Conservation (phyloP, 139 green algal genomes). For the Zygnema circumcarinatum region DNA sequence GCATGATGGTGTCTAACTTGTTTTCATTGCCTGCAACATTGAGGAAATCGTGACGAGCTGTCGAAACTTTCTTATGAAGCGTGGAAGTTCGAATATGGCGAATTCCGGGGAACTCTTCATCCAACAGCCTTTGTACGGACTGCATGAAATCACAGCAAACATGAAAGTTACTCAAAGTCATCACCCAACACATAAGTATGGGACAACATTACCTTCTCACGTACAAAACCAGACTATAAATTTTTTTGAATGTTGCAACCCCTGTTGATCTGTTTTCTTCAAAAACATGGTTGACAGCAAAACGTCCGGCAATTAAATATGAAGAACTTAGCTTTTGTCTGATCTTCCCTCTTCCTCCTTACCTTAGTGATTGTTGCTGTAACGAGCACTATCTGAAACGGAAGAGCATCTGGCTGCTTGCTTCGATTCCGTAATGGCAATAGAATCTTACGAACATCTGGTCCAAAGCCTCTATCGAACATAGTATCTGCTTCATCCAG, state of each 20-base stretch:
- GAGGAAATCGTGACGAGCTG: conserved; percentile 84
- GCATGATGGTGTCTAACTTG: conserved; percentile 80
- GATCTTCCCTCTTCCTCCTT: too few relatives aligned
- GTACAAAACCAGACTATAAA: too few relatives aligned
- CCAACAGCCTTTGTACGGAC: conserved; percentile 65
- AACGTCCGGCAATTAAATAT: too few relatives aligned
- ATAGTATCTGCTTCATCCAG: conserved; percentile 98
- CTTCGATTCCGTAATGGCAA: conserved; percentile 68
- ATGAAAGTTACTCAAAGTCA: too few relatives aligned
- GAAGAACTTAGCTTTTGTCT: too few relatives aligned
- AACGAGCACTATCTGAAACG: conserved; percentile 82
- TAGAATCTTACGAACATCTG: conserved; percentile 80
- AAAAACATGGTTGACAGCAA: too few relatives aligned
- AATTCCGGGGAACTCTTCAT: conserved; percentile 78
- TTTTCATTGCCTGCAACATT: conserved; percentile 69
- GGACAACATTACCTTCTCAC: too few relatives aligned
- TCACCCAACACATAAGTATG: too few relatives aligned
- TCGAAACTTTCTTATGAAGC: conserved; percentile 80
- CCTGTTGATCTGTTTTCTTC: too few relatives aligned
- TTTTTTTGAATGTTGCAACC: too few relatives aligned
- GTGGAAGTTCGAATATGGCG: conserved; percentile 66
- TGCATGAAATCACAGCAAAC: too few relatives aligned
- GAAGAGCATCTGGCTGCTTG: background rate
- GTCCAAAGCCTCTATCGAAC: conserved; percentile 84
- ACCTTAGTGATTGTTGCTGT: conserved; percentile 84